Evolutionary conservation across 306 rosid species (phyloP).

Genomic region (Vicia sativa): DNA sequence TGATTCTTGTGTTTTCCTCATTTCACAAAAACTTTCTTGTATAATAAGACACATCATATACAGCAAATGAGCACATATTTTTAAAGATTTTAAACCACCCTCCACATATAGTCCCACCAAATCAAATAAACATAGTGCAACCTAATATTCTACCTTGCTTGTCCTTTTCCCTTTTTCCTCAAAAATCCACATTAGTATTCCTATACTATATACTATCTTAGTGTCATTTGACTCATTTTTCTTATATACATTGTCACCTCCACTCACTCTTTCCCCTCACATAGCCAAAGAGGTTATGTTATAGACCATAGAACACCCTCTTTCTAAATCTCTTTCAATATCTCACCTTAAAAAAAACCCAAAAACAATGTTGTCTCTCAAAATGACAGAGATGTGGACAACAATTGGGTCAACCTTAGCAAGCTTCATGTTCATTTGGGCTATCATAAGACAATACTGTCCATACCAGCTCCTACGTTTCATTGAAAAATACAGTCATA

Average conservation of each 20-base stretch:
- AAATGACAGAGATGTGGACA: slow-evolving; percentile 71
- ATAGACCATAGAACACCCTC: neutral
- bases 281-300: neutral
- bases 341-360: neutral
- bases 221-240: slow-evolving; percentile 56
- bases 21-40: slow-evolving; percentile 7
- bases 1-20: slow-evolving; percentile 24
- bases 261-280: slow-evolving; percentile 1
- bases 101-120: slow-evolving; percentile 54
- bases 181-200: neutral
- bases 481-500: slow-evolving; percentile 51
- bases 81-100: slow-evolving; percentile 38
- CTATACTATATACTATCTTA: slow-evolving; percentile 1
- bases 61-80: slow-evolving; percentile 31
- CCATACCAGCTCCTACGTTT: slow-evolving; percentile 64
- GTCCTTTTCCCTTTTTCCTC: slow-evolving; percentile 29
- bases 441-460: slow-evolving; percentile 84
- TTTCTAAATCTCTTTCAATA: neutral
- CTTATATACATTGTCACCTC: slow-evolving; percentile 41
- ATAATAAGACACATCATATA: slow-evolving; percentile 39
- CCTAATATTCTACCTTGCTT: slow-evolving; percentile 39
- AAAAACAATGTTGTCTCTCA: slow-evolving; percentile 43
- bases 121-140: slow-evolving; percentile 43
- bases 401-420: slow-evolving; percentile 82
- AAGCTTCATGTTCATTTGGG: slow-evolving; percentile 81